These are phyloP conservation scores for Zygosaccharomyces gambellarensis DNA, from an alignment of 805 yeast genomes.

Conservation along the genomic window DNA sequence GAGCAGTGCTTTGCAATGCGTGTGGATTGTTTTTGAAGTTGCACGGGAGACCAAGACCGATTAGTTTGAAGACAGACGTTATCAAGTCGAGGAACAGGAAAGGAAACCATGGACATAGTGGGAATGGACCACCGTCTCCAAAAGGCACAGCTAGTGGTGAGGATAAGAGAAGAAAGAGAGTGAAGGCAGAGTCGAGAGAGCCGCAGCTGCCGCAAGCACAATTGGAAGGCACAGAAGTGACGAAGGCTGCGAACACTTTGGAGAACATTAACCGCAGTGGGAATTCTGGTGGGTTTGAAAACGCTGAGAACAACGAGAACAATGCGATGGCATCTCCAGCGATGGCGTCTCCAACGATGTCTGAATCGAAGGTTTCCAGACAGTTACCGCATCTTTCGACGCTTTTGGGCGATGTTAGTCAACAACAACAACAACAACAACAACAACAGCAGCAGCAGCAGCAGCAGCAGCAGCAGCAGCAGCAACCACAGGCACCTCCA, in stretches of 20 bases:
- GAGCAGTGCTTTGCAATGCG: slow-evolving; percentile 88
- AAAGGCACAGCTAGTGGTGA: slow-evolving; percentile 9
- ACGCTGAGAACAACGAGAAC: background rate
- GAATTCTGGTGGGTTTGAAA: background rate
- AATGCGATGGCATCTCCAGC: background rate
- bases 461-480: background rate
- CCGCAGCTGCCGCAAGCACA: slow-evolving; percentile 4
- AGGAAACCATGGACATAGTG: slow-evolving; percentile 26
- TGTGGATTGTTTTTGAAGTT: slow-evolving; percentile 85
- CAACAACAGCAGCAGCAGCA: background rate
- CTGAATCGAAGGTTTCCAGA: slow-evolving; percentile 10
- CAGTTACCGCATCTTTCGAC: slow-evolving; percentile 34
- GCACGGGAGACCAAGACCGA: slow-evolving; percentile 91
- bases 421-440: background rate
- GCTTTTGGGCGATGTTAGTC: slow-evolving; percentile 9
- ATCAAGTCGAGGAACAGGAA: slow-evolving; percentile 87
- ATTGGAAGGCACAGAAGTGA: background rate
- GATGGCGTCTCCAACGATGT: background rate
- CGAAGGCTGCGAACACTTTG: background rate
- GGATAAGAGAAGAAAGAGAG: slow-evolving; percentile 14
- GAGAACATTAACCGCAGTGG: background rate
- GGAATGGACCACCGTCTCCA: slow-evolving; percentile 3
- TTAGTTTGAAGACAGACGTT: slow-evolving; percentile 84
- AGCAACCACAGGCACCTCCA: background rate
- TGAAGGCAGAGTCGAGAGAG: background rate